Conservation (phyloP, 169 alveolate species). For the Plasmodium cynomolgi region DNA sequence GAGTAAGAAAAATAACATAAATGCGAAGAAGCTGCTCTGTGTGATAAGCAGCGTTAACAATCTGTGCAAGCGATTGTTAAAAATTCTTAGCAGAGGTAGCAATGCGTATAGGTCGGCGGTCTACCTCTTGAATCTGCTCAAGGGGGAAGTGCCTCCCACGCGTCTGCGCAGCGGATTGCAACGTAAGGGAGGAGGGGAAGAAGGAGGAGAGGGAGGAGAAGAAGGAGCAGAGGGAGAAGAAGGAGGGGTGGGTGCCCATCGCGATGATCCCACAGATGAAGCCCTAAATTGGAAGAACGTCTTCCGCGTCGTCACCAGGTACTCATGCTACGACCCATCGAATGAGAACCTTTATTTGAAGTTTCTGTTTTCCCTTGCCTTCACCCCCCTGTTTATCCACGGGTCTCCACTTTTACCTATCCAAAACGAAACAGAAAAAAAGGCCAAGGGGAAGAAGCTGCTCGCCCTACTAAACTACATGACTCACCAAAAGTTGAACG, state of each 20-base stretch:
- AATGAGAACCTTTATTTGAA: conserved; percentile 33
- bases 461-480: conserved; percentile 14
- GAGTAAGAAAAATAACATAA: conserved; percentile 15
- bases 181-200: background rate
- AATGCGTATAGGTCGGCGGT: conserved; percentile 21
- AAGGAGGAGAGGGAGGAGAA: background rate
- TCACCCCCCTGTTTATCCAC: conserved; percentile 47
- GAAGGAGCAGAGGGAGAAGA: background rate
- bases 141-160: background rate
- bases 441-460: conserved; percentile 29
- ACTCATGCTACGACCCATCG: conserved; percentile 8
- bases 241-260: background rate
- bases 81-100: background rate
- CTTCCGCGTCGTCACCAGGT: conserved; percentile 10
- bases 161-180: background rate
- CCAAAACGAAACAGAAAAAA: background rate
- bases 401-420: conserved; percentile 38
- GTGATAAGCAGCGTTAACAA: conserved; percentile 33
- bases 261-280: background rate
- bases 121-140: conserved; percentile 2
- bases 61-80: conserved; percentile 10
- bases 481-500: background rate
- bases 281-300: conserved; percentile 1
- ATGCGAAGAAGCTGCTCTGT: conserved; percentile 27
- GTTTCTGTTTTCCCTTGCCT: conserved; percentile 19